phyloP scores from a whole-genome alignment of 2,329 filamentous ascomycete species.

The Aquanectria penicillioides region DNA sequence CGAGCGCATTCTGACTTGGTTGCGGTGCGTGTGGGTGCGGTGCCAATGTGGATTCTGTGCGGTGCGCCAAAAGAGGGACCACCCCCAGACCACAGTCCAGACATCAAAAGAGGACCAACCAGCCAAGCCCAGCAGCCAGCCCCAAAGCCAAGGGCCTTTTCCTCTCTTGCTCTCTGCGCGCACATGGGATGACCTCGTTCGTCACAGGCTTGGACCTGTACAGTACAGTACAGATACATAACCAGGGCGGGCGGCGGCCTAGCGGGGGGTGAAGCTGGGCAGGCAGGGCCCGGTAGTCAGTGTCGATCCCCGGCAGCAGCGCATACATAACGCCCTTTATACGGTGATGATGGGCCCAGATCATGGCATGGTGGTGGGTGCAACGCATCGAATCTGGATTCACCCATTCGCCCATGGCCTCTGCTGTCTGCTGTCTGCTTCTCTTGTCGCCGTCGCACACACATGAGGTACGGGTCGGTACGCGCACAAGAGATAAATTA shows the following conservation, averaged over 20 bases:
- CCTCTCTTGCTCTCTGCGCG: conserved; percentile 1
- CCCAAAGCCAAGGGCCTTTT: neutral
- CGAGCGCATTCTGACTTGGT: conserved; percentile 22
- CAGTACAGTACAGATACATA: too few relatives aligned
- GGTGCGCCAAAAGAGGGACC: conserved; percentile 16
- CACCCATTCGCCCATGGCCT: neutral
- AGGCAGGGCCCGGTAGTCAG: conserved; percentile 24
- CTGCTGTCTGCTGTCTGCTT: neutral
- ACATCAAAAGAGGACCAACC: conserved; percentile 10
- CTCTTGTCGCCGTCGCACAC: conserved; percentile 6
- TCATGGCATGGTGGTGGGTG: conserved; percentile 17
- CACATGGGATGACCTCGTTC: conserved; percentile 17
- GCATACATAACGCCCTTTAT: conserved; percentile 20
- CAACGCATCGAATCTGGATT: conserved; percentile 12
- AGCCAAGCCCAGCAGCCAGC: conserved; percentile 8
- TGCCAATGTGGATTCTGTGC: conserved; percentile 22
- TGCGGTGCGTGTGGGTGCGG: conserved; percentile 16
- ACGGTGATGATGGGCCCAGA: conserved; percentile 22
- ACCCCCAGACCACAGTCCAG: conserved; percentile 6
- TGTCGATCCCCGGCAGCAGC: conserved; percentile 30
- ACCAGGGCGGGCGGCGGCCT: too few relatives aligned
- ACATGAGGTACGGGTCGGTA: too few relatives aligned
- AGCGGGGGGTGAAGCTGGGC: conserved; percentile 16
- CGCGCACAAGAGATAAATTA: conserved; percentile 11
- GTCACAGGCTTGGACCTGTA: conserved; percentile 19